phyloP scores from a whole-genome alignment of 1,139 yeast genomes.

The Geotrichum histeridarum region DNA sequence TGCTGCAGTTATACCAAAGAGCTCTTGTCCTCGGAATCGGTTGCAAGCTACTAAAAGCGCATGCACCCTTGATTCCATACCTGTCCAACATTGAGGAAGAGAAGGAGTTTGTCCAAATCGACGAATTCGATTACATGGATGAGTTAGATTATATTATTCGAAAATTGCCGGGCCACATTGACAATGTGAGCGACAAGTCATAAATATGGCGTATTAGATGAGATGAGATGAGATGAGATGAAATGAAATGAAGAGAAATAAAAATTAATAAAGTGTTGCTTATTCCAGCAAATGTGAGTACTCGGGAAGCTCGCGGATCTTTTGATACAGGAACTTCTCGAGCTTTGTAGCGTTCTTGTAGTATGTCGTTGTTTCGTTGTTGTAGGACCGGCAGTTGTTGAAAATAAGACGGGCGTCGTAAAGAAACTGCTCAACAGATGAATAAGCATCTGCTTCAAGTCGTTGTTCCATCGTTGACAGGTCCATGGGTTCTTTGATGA shows the following conservation, averaged over 20 bases:
- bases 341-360: conserved; percentile 86
- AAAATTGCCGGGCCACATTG: not conserved
- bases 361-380: conserved; percentile 85
- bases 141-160: conserved; percentile 3
- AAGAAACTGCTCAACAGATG: conserved; percentile 82
- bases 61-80: conserved; percentile 9
- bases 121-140: not conserved
- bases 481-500: conserved; percentile 93
- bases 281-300: conserved; percentile 51
- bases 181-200: not conserved
- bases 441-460: conserved; percentile 86
- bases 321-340: conserved; percentile 78
- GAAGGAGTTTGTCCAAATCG: not conserved
- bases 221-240: not conserved
- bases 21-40: conserved; percentile 14
- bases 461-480: conserved; percentile 86
- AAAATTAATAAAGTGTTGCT: not conserved
- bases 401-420: conserved; percentile 83
- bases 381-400: conserved; percentile 85
- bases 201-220: not conserved
- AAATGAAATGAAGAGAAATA: not conserved
- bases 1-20: conserved; percentile 11
- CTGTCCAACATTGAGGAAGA: conserved; percentile 2
- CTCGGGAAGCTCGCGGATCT: conserved; percentile 79
- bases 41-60: conserved; percentile 6